phyloP scores from a whole-genome alignment of 345 rosid species.

The Aethionema arabicum region DNA sequence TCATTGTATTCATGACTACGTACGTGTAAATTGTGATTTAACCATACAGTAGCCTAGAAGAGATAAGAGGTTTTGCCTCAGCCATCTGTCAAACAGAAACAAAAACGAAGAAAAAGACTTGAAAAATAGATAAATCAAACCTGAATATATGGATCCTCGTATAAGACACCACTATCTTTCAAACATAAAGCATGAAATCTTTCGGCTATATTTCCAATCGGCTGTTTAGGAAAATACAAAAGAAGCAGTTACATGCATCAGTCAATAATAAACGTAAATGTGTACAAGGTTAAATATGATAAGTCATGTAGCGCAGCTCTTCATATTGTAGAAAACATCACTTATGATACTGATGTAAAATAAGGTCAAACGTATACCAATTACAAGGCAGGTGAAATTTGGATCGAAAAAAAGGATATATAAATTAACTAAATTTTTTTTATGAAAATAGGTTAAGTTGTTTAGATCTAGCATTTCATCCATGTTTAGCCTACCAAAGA shows the following conservation, averaged over 20 bases:
- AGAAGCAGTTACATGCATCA: neutral
- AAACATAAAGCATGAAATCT: constrained; percentile 87
- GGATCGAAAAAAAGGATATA: too few relatives aligned
- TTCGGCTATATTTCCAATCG: constrained; percentile 78
- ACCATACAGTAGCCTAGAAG: constrained; percentile 2
- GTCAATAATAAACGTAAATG: neutral
- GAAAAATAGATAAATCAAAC: constrained; percentile 32
- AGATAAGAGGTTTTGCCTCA: constrained; percentile 17
- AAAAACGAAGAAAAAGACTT: neutral
- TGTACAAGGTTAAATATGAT: neutral
- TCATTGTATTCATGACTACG: neutral
- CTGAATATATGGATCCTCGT: constrained; percentile 95
- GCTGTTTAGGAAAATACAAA: constrained; percentile 48
- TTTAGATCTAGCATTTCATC: neutral
- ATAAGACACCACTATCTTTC: constrained; percentile 95
- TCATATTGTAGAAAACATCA: neutral
- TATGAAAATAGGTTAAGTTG: constrained; percentile 20
- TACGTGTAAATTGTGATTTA: neutral
- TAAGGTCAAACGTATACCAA: too few relatives aligned
- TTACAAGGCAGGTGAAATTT: neutral
- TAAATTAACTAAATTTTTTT: too few relatives aligned
- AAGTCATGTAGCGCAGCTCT: neutral
- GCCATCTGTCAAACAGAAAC: constrained; percentile 12
- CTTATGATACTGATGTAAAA: too few relatives aligned
- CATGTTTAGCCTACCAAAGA: constrained; percentile 10